These are phyloP conservation scores for Pleurotus giganteus DNA, from an alignment of 768 basidiomycete genomes.

Conservation along the genomic window DNA sequence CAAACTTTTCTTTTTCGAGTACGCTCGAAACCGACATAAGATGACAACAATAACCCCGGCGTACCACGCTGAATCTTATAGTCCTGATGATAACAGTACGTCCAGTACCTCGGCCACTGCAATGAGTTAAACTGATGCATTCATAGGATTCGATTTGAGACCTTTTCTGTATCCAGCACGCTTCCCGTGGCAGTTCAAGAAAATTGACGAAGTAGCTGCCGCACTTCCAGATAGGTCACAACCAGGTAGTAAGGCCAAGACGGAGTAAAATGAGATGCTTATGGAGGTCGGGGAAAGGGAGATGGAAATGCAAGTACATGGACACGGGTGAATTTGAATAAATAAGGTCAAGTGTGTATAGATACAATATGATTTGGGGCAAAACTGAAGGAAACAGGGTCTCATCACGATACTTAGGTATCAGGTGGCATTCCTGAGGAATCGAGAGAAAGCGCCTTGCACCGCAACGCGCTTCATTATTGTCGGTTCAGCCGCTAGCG, in stretches of 20 bases:
- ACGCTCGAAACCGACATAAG: conserved; percentile 96
- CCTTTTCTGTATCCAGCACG: conserved; percentile 95
- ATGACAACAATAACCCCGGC: conserved; percentile 96
- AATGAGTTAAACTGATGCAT: no score
- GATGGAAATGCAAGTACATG: conserved; percentile 6
- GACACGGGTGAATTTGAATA: conserved; percentile 16
- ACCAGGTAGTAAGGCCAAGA: conserved; percentile 42
- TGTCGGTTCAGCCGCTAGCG: conserved; percentile 73
- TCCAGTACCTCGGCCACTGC: conserved; percentile 1
- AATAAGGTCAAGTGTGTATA: conserved; percentile 17
- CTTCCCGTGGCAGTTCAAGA: conserved; percentile 96
- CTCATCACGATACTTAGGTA: conserved; percentile 12
- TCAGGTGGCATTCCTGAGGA: conserved; percentile 51
- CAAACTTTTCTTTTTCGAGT: conserved; percentile 94
- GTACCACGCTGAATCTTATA: conserved; percentile 95
- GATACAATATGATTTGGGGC: conserved; percentile 15
- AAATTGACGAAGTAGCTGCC: conserved; percentile 87
- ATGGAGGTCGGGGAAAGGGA: not conserved
- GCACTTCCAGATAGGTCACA: conserved; percentile 68
- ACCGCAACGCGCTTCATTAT: conserved; percentile 90
- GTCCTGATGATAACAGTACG: conserved; percentile 94
- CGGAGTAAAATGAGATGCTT: conserved; percentile 33
- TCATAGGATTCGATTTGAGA: conserved; percentile 85
- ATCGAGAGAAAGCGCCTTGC: conserved; percentile 71
- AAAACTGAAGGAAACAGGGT: not conserved